These are phyloP conservation scores for Arabidopsis arenosa DNA, from an alignment of 345 rosid genomes.

Conservation along the genomic window DNA sequence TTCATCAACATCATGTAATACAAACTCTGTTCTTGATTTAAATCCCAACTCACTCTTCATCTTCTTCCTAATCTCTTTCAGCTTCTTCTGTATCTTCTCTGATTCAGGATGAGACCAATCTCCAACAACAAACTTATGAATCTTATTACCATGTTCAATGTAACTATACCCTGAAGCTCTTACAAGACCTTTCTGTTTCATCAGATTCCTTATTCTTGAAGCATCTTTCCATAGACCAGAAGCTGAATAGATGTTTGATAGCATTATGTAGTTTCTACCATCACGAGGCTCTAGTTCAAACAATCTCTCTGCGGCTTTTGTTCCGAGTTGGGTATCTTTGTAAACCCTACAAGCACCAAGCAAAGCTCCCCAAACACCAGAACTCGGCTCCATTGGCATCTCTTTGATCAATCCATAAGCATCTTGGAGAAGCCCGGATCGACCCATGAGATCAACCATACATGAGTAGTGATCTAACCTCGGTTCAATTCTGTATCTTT, in stretches of 20 bases:
- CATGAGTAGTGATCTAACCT: constrained; percentile 75
- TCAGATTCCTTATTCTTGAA: constrained; percentile 54
- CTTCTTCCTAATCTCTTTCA: constrained; percentile 55
- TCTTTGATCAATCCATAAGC: constrained; percentile 57
- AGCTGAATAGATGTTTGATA: constrained; percentile 72
- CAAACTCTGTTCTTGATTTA: constrained; percentile 60
- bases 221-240: constrained; percentile 69
- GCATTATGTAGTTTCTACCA: constrained; percentile 67
- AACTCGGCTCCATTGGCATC: constrained; percentile 75
- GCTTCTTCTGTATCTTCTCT: constrained; percentile 55
- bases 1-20: constrained; percentile 73
- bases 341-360: constrained; percentile 74
- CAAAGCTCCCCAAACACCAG: constrained; percentile 82
- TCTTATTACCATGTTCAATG: constrained; percentile 60
- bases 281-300: constrained; percentile 63
- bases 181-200: constrained; percentile 60
- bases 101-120: constrained; percentile 67
- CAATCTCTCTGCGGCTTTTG: constrained; percentile 61
- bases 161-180: constrained; percentile 70
- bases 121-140: constrained; percentile 62
- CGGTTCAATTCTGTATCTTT: constrained; percentile 51
- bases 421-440: constrained; percentile 62
- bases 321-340: constrained; percentile 54
- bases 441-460: constrained; percentile 80
- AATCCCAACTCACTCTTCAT: constrained; percentile 51